phyloP scores from a whole-genome alignment of 768 basidiomycete species.

The Lentinula detonsa region DNA sequence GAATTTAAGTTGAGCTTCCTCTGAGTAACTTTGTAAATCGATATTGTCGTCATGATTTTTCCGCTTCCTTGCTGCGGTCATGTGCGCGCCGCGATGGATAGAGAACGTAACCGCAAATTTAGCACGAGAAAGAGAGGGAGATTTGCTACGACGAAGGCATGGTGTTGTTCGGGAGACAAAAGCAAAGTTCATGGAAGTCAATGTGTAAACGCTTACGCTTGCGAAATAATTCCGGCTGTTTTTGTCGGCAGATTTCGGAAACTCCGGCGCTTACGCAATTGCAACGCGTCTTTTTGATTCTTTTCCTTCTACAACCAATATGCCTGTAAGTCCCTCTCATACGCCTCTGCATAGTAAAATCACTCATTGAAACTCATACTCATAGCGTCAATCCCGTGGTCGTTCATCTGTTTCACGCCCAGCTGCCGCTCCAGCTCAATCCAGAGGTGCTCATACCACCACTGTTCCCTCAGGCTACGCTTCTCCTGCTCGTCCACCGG shows the following conservation, averaged over 20 bases:
- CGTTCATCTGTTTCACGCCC: constrained; percentile 50
- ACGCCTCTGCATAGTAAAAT: background rate
- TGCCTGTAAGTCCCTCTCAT: constrained; percentile 39
- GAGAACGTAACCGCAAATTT: no score
- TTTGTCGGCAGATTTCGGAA: background rate
- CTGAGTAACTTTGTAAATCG: background rate
- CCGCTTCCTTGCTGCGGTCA: background rate
- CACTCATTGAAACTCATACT: background rate
- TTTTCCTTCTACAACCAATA: constrained; percentile 17
- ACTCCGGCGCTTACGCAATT: background rate
- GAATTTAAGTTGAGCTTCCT: background rate
- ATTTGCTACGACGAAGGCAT: background rate
- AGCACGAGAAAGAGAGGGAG: background rate
- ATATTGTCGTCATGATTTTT: background rate
- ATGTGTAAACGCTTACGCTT: background rate
- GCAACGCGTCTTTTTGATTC: background rate
- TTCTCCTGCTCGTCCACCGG: constrained; percentile 32
- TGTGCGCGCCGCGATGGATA: background rate
- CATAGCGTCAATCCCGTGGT: constrained; percentile 73
- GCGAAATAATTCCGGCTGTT: background rate
- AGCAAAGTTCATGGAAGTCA: background rate
- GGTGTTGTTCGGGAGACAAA: background rate
- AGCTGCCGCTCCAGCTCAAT: constrained; percentile 40
- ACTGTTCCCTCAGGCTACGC: constrained; percentile 36
- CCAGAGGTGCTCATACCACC: constrained; percentile 44